These are phyloP conservation scores for Penicillium concentricum DNA, from an alignment of 2,329 filamentous ascomycete genomes.

Conservation along the genomic window DNA sequence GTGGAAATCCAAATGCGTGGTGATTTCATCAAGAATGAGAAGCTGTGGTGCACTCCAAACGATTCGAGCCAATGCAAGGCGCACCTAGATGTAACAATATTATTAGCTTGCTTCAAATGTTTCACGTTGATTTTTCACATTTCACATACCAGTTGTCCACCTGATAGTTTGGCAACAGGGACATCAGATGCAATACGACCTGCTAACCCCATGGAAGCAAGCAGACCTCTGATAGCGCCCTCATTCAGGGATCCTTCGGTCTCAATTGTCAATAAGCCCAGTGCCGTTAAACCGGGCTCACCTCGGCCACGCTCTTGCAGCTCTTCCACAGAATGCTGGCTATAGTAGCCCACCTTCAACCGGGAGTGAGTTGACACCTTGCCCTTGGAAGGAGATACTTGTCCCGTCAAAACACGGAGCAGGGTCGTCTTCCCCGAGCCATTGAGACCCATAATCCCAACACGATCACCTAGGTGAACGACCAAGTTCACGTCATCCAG, in stretches of 20 bases:
- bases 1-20: constrained; percentile 81
- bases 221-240: constrained; percentile 64
- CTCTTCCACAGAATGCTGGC: constrained; percentile 73
- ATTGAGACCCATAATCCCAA: constrained; percentile 76
- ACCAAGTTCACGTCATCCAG: constrained; percentile 66
- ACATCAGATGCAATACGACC: constrained; percentile 72
- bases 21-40: constrained; percentile 76
- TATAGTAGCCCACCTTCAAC: constrained; percentile 72
- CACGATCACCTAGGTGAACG: constrained; percentile 69
- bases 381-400: constrained; percentile 59
- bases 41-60: constrained; percentile 69
- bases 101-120: background rate
- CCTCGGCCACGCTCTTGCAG: constrained; percentile 58
- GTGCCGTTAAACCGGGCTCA: constrained; percentile 59
- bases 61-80: constrained; percentile 66
- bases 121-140: constrained; percentile 12
- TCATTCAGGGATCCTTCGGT: constrained; percentile 58
- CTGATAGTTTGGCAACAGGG: constrained; percentile 70
- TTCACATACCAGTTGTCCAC: constrained; percentile 68
- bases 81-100: constrained; percentile 38
- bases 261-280: constrained; percentile 61
- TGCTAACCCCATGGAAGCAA: constrained; percentile 68
- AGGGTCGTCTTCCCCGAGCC: constrained; percentile 80
- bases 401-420: constrained; percentile 66
- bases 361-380: constrained; percentile 66